phyloP scores from a whole-genome alignment of 1,139 yeast species.

The Geotrichum siamense region DNA sequence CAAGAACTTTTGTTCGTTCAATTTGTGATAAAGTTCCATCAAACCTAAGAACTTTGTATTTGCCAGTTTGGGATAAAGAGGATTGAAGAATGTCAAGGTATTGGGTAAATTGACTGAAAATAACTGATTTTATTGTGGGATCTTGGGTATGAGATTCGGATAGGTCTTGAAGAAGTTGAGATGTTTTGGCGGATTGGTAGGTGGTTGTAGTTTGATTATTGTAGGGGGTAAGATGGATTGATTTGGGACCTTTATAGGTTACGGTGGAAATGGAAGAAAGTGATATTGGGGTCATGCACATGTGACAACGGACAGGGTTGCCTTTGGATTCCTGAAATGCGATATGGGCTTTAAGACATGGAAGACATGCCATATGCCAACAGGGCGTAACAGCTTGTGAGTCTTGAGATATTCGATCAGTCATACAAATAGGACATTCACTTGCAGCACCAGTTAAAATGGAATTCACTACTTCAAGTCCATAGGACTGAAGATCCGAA shows the following conservation, averaged over 20 bases:
- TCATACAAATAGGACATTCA: constrained; percentile 84
- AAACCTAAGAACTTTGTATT: constrained; percentile 52
- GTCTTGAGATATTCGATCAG: constrained; percentile 45
- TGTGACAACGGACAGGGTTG: constrained; percentile 33
- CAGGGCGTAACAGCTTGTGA: constrained; percentile 68
- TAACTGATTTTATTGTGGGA: constrained; percentile 69
- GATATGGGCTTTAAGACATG: constrained; percentile 68
- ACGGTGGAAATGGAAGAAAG: constrained; percentile 29
- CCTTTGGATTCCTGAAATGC: constrained; percentile 32
- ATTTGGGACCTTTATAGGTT: constrained; percentile 10
- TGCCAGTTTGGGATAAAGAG: constrained; percentile 40
- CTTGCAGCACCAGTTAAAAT: constrained; percentile 39
- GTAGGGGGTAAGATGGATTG: constrained; percentile 14
- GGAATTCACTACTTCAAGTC: constrained; percentile 36
- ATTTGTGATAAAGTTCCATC: constrained; percentile 73
- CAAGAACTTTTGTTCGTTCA: constrained; percentile 57
- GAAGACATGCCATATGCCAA: constrained; percentile 70
- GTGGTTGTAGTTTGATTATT: neutral
- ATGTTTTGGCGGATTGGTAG: constrained; percentile 58
- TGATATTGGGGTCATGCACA: constrained; percentile 34
- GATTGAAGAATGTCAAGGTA: constrained; percentile 67
- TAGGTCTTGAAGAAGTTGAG: constrained; percentile 59
- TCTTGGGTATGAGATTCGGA: constrained; percentile 46
- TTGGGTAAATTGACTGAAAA: constrained; percentile 86
- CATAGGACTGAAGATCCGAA: constrained; percentile 24